Conservation (phyloP, 1,139 yeast species). For the Trichomonascaceae sp. region DNA sequence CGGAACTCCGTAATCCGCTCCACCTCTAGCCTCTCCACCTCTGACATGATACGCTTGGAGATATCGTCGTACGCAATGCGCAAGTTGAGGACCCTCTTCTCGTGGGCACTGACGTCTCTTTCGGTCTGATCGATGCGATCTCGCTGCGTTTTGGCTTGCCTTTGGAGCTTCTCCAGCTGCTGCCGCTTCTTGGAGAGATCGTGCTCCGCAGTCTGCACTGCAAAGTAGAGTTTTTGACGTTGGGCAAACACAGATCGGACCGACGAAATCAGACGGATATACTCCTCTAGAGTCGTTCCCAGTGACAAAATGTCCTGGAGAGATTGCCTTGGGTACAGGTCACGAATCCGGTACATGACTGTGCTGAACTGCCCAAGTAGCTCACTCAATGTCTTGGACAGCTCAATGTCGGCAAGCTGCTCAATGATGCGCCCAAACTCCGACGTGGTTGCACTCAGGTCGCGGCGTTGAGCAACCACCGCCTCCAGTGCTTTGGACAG, state of each 20-base stretch:
- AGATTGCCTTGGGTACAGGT: slow-evolving; percentile 65
- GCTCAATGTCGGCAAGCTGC: slow-evolving; percentile 60
- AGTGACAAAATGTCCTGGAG: slow-evolving; percentile 78
- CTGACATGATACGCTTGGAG: slow-evolving; percentile 52
- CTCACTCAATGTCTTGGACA: slow-evolving; percentile 52
- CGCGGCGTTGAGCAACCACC: slow-evolving; percentile 64
- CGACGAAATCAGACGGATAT: slow-evolving; percentile 64
- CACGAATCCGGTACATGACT: slow-evolving; percentile 58
- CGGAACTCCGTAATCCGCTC: slow-evolving; percentile 79
- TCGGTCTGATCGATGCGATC: slow-evolving; percentile 45
- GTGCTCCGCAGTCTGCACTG: slow-evolving; percentile 39
- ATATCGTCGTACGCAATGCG: slow-evolving; percentile 49
- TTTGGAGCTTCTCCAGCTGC: slow-evolving; percentile 39
- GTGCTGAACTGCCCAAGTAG: slow-evolving; percentile 55
- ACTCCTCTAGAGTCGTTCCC: slow-evolving; percentile 82
- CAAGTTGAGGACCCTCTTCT: slow-evolving; percentile 41
- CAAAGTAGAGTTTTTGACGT: slow-evolving; percentile 55
- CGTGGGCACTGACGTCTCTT: slow-evolving; percentile 46
- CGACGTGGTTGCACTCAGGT: slow-evolving; percentile 50
- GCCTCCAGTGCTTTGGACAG: slow-evolving; percentile 61
- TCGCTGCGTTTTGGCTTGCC: slow-evolving; percentile 46
- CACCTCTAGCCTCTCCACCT: slow-evolving; percentile 55
- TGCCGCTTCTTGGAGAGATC: slow-evolving; percentile 36
- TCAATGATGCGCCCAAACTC: slow-evolving; percentile 45
- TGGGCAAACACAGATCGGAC: slow-evolving; percentile 64